phyloP scores from a whole-genome alignment of 2,329 filamentous ascomycete genomes.

The Leptosphaerulina australis region DNA sequence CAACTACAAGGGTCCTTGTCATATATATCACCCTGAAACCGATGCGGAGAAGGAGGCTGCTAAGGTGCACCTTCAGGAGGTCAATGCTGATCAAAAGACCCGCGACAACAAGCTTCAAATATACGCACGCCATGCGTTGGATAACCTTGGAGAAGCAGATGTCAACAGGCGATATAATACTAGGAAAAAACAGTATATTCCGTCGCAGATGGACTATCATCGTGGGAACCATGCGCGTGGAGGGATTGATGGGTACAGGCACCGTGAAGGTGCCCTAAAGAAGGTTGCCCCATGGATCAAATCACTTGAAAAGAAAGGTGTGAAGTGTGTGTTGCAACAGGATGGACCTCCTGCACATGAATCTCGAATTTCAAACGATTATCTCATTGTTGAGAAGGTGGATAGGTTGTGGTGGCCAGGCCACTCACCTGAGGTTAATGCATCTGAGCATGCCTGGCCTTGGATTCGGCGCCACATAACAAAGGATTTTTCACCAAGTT shows the following conservation, averaged over 20 bases:
- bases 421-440: conserved; percentile 15
- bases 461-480: conserved; percentile 10
- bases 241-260: not conserved
- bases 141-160: too few species aligned
- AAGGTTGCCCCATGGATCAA: not conserved
- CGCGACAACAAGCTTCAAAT: not conserved
- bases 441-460: conserved; percentile 17
- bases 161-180: not conserved
- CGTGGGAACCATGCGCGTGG: not conserved
- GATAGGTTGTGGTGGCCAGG: conserved; percentile 14
- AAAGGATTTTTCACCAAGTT: conserved; percentile 6
- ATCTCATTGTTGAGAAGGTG: conserved; percentile 1
- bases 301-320: not conserved
- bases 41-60: not conserved
- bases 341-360: conserved; percentile 17
- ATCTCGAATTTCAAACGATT: conserved; percentile 5
- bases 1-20: not conserved
- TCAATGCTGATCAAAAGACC: not conserved
- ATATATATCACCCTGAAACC: not conserved
- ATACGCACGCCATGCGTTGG: not conserved
- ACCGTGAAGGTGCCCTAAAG: not conserved
- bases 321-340: conserved; percentile 1
- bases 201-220: not conserved
- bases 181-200: not conserved
- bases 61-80: not conserved